Percentiles rank a stretch among this genome's conserved stretches.
These are phyloP conservation scores for Vigna trinervia DNA, from an alignment of 306 rosid genomes.

Conservation along the genomic window DNA sequence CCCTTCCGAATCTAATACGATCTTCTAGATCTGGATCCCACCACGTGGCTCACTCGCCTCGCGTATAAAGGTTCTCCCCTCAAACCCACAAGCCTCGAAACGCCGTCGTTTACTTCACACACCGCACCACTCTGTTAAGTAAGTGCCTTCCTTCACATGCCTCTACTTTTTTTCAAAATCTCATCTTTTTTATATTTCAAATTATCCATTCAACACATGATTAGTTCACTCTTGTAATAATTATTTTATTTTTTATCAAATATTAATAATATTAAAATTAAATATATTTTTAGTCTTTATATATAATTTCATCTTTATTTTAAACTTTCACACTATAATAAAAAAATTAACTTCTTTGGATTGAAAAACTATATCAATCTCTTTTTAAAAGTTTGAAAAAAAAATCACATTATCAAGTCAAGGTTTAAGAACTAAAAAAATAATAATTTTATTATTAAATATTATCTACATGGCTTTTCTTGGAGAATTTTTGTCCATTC, in stretches of 20 bases:
- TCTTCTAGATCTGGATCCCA: constrained; percentile 38
- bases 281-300: too few species aligned
- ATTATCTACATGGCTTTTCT: neutral
- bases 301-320: too few species aligned
- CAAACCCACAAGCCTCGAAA: constrained; percentile 24
- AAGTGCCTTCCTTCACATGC: neutral
- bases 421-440: too few species aligned
- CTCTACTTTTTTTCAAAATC: neutral
- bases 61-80: constrained; percentile 29
- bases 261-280: too few species aligned
- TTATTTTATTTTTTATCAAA: too few species aligned
- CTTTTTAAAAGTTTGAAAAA: too few species aligned
- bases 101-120: neutral
- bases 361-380: too few species aligned
- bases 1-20: constrained; percentile 48
- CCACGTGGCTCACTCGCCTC: constrained; percentile 52
- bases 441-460: neutral
- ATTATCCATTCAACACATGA: neutral
- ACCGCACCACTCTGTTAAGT: neutral
- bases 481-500: neutral
- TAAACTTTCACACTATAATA: too few species aligned
- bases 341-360: too few species aligned
- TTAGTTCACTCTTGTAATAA: too few species aligned
- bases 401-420: too few species aligned
- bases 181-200: neutral